phyloP scores from a whole-genome alignment of 2,329 filamentous ascomycete species.

The Sphaerostilbella broomeana region DNA sequence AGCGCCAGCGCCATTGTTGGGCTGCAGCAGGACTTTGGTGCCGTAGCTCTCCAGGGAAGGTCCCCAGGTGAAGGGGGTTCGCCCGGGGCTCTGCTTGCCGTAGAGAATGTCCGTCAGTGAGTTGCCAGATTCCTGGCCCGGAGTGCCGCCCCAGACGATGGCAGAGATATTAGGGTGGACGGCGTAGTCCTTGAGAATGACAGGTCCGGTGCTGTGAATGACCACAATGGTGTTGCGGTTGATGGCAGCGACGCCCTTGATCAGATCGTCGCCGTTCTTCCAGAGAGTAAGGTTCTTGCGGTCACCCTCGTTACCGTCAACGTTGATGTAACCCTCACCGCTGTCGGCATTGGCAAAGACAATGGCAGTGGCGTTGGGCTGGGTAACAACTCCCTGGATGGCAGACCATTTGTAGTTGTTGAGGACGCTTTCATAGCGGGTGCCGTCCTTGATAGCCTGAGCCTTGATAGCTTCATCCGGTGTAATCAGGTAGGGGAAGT shows the following conservation, averaged over 20 bases:
- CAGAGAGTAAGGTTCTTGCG: slow-evolving; percentile 90
- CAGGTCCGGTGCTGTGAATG: slow-evolving; percentile 77
- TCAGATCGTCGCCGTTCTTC: slow-evolving; percentile 71
- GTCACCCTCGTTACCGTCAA: slow-evolving; percentile 81
- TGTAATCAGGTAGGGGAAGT: slow-evolving; percentile 70
- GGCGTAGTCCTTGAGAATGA: slow-evolving; percentile 69
- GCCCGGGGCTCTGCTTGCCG: slow-evolving; percentile 70
- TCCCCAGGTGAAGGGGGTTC: slow-evolving; percentile 76
- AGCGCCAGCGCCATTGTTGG: slow-evolving; percentile 59
- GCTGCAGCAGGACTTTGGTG: slow-evolving; percentile 57
- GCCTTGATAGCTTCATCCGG: slow-evolving; percentile 64
- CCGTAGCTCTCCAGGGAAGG: slow-evolving; percentile 61
- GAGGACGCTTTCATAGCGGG: slow-evolving; percentile 59
- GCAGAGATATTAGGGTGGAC: slow-evolving; percentile 73
- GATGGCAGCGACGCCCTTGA: slow-evolving; percentile 68
- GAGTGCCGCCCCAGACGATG: slow-evolving; percentile 74
- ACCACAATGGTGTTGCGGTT: slow-evolving; percentile 90
- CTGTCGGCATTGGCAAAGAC: slow-evolving; percentile 86
- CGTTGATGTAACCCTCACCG: slow-evolving; percentile 78
- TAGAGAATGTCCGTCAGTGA: slow-evolving; percentile 77
- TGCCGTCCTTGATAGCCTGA: slow-evolving; percentile 53
- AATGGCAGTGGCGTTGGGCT: slow-evolving; percentile 63
- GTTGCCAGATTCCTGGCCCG: slow-evolving; percentile 79
- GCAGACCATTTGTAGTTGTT: slow-evolving; percentile 57
- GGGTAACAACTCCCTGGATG: slow-evolving; percentile 52